Base-by-base conservation (phyloP, 768 basidiomycete genomes). In the Cystobasidium tubakii region DNA sequence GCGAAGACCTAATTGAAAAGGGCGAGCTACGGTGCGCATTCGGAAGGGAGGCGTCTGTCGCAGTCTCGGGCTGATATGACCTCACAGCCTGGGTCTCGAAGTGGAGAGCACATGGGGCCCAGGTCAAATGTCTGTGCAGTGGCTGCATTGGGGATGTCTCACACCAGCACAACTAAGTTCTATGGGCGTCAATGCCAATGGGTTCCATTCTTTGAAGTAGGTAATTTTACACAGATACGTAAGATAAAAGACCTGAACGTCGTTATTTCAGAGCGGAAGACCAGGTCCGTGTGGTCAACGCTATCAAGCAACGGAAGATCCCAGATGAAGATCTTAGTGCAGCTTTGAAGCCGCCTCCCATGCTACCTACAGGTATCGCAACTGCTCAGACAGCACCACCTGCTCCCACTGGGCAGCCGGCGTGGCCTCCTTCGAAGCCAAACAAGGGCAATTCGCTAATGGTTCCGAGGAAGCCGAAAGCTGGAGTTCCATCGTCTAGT, bases 291-390 rank as follows among this genome's bases (percentile, higher is more conserved):
- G 42, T 69, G 21, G 34, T 54, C 29, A 33, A 33, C 17, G 66
- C 66, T 21, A 69, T 69, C 42, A 69, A 69, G 25, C 23, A 46
- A 21, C 44, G 66, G 6, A 46, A 39, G 44, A 69, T 69, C 46
- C 66, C 66, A 2, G 66, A 69, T 21, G 46, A 46, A 34, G 66
- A 69, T 23, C 25, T 65, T 33, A 65, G 36, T n/a, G 27, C 63
- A 27, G 34, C 36, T 36, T 33, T 65, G n/a, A 39, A 23, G 39
- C 63, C 63, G 25, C 36, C 63, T 36, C 36, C 21, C 19, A n/a
- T 4, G 39, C 23, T 65, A 19, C 33, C 63, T 13, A 34, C 29
- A 27, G 39, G 25, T 23, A 25, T 69, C 42, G 50, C 27, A 65
- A 10, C 63, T 12, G 39, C 63, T 25, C 63, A 65, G 23, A 42